Evolutionary conservation across 148 eudicot genomes (phyloP).

Genomic region (Chenopodium quinoa): DNA sequence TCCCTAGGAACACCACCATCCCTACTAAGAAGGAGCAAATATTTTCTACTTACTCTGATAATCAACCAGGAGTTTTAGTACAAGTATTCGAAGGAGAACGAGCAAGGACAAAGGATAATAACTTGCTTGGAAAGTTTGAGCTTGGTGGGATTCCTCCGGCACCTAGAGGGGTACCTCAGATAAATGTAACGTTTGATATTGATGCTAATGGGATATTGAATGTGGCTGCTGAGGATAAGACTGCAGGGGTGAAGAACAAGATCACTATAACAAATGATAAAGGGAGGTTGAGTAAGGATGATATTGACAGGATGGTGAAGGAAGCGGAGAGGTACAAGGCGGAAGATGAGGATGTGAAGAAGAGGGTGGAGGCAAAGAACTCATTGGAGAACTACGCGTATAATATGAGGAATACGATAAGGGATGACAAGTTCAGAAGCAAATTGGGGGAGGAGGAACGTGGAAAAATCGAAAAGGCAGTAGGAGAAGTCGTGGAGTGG

Average conservation of each 20-base stretch:
- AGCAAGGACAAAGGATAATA: constrained; percentile 27
- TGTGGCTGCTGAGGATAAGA: constrained; percentile 25
- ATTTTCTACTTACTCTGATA: constrained; percentile 25
- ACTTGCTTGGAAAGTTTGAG: constrained; percentile 23
- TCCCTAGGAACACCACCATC: constrained; percentile 24
- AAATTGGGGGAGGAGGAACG: too few species aligned
- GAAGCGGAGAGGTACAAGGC: constrained; percentile 30
- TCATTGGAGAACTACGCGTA: constrained; percentile 31
- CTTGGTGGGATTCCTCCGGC: constrained; percentile 28
- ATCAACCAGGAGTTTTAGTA: constrained; percentile 18
- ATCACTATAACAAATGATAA: constrained; percentile 31
- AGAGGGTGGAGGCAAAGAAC: constrained; percentile 30
- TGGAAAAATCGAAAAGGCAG: constrained; percentile 22
- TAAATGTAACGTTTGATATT: constrained; percentile 23
- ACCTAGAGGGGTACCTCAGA: constrained; percentile 27
- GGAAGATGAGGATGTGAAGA: constrained; percentile 25
- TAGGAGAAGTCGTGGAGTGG: constrained; percentile 27
- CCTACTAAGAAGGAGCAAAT: constrained; percentile 29
- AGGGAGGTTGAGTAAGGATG: constrained; percentile 30
- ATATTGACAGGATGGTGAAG: constrained; percentile 27
- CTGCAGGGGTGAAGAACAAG: constrained; percentile 30
- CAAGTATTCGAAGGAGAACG: constrained; percentile 27
- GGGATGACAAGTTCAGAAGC: constrained; percentile 22
- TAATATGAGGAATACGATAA: constrained; percentile 20
- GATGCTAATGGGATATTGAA: constrained; percentile 27